Evolutionary conservation across 805 yeast genomes (phyloP), one percentile per base, ranked within the genome.

Genomic region (Metschnikowia henanensis): DNA sequence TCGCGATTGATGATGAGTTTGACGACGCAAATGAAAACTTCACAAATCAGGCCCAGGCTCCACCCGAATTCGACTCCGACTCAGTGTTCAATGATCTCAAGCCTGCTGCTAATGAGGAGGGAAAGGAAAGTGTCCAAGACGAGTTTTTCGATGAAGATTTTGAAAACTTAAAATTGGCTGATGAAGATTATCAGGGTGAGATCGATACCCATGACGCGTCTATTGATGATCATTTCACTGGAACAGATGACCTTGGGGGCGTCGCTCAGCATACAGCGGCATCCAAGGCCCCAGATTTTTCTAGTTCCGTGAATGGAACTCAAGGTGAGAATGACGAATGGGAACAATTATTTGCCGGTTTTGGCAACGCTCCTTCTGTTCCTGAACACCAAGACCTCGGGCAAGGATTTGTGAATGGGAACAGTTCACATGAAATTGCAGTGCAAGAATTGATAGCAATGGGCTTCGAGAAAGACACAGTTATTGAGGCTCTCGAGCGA

Each of bases 311-410:
- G 6, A 30, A 32, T 1, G 44, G 37, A 8, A 43, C 48, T 4
- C 44, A 55, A 13, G 47, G 64, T 57, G 46, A 67, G 23, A 76
- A 73, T 41, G 95, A 88, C 57, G 97, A 90, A 62, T 90, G 97
- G 97, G 96, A 90, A 58, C 91, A 88, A 66, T 76, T 90, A 20
- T 90, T 90, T 68, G 92, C 95, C 3, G 96, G 95, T 0, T 86
- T 87, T 60, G 91, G 92, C 15, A 84, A 84, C 48, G 57, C 59
- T 4, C 46, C 47, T 7, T 44, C 53, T 5, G 36, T 21, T 9
- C 22, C 32, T 7, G 36, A 29, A n/a, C n/a, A n/a, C 30, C 30
- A 20, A 5, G 26, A 38, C 7, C 16, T 39, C 5, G 40, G 28
- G 10, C 37, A 20, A 28, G 12, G 12, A 13, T 23, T 13, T 23